Evolutionary conservation across 768 basidiomycete species (phyloP).

Genomic region (Hortiboletus campestris): DNA sequence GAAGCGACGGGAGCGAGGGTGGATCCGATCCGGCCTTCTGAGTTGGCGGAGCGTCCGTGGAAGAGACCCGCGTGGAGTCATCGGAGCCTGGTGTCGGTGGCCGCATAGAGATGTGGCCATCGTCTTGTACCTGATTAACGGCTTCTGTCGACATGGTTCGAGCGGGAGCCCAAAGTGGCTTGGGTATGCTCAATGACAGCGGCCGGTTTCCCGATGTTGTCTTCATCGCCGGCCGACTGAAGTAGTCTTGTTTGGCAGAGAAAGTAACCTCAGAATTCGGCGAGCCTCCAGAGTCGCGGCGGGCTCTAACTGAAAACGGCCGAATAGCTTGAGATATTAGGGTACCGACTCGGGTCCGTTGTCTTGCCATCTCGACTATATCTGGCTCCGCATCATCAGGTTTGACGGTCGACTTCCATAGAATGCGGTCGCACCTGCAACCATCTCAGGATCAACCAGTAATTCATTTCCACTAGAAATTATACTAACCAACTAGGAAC

Average conservation of each 20-base stretch:
- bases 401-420: conserved; percentile 73
- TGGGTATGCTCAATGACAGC: conserved; percentile 22
- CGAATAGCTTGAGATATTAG: conserved; percentile 55
- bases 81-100: conserved; percentile 11
- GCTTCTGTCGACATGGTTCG: conserved; percentile 31
- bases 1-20: conserved; percentile 11
- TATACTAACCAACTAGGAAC: conserved; percentile 76
- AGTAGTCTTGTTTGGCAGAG: conserved; percentile 21
- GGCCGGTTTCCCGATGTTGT: conserved; percentile 12
- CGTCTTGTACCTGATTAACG: conserved; percentile 13
- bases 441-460: conserved; percentile 2
- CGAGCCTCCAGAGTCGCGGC: conserved; percentile 38
- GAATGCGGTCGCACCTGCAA: conserved; percentile 76
- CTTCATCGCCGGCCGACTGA: conserved; percentile 19
- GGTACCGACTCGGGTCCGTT: conserved; percentile 50
- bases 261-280: conserved; percentile 23
- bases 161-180: conserved; percentile 13
- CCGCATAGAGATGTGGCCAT: conserved; percentile 1
- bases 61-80: conserved; percentile 17
- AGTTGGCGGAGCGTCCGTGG: conserved; percentile 2
- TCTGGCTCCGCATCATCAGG: conserved; percentile 44
- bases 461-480: not conserved
- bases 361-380: conserved; percentile 27
- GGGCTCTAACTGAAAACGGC: conserved; percentile 40
- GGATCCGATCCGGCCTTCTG: conserved; percentile 10